Base-by-base conservation (phyloP, 441 rosid species). In the Adansonia grandidieri region DNA sequence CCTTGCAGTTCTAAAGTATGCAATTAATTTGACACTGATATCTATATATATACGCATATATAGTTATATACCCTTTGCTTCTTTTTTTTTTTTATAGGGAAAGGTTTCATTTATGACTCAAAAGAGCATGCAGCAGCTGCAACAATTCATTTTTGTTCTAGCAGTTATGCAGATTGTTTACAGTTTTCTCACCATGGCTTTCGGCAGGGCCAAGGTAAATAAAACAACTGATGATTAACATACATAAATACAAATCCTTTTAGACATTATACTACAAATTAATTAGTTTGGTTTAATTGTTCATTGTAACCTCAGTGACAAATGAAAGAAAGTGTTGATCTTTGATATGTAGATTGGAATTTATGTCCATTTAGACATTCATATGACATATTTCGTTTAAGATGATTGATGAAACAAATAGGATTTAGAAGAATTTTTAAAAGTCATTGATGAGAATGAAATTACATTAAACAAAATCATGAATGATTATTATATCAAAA, bases 161-260 rank as follows among this genome's bases (percentile, higher is more conserved):
- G 91, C 88, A 44, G 84, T 84, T n/a, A 88, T 74, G 84, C 89
- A 85, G 53, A 86, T 87, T 67, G 82, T 85, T 6, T 87, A 82
- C 6, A 77, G 82, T 72, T 80, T 85, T 69, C 79, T 85, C 51
- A 87, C 91, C n/a, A 77, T 86, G 89, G 87, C 85, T 57, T 47
- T 86, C 47, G 86, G 89, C 13, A 81, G 85, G 74, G 84, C 85
- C n/a, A 88, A 85, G 91, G 91, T 86, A 76, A 57, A 42, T 42
- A 42, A 5, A 28, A n/a, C 11, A 51, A 54, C 5, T 9, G 6
- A 60, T 60, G 15, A 22, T 32, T 22, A 22, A 14, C 4, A 32
- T 32, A 3, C 40, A 32, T 32, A 22, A 2, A 60, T 6, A 5
- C 8, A 42, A 22, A 61, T 20, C 14, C 0, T 58, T 19, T 9